A percentile compares a stretch with the other conserved stretches of the same genome.
Evolutionary conservation across 1,139 yeast species (phyloP).

Genomic region (Sugiyamaella paludigena): DNA sequence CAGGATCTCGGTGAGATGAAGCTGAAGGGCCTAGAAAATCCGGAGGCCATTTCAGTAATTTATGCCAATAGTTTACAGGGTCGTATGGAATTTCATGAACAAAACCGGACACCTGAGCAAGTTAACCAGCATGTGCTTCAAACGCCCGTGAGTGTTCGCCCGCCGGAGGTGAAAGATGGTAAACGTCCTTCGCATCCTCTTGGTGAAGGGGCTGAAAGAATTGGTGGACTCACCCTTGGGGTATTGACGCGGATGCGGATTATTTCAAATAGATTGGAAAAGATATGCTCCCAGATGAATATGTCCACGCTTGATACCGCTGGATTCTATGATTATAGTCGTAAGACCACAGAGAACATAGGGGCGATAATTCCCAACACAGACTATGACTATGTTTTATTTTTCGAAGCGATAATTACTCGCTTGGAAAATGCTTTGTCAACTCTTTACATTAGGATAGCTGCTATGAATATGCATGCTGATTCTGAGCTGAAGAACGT

Average conservation of each 20-base stretch:
- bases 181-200: conserved; percentile 13
- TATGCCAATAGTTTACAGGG: conserved; percentile 67
- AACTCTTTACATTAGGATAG: conserved; percentile 28
- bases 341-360: conserved; percentile 30
- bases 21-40: conserved; percentile 91
- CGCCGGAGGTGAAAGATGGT: background rate
- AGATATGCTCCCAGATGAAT: conserved; percentile 43
- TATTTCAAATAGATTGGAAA: conserved; percentile 50
- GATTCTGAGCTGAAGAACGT: conserved; percentile 5
- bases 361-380: conserved; percentile 28
- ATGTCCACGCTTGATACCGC: conserved; percentile 14
- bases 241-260: conserved; percentile 46
- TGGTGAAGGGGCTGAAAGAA: conserved; percentile 19
- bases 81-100: conserved; percentile 49
- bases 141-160: conserved; percentile 2
- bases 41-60: conserved; percentile 77
- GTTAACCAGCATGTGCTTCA: conserved; percentile 13
- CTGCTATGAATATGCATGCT: conserved; percentile 19
- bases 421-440: conserved; percentile 53
- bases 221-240: conserved; percentile 34
- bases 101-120: conserved; percentile 26
- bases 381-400: conserved; percentile 44
- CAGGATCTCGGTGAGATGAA: conserved; percentile 81
- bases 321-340: conserved; percentile 27
- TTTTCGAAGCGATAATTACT: conserved; percentile 61